These are phyloP conservation scores for Mentha longifolia DNA, from an alignment of 257 asterid genomes.

Conservation along the genomic window DNA sequence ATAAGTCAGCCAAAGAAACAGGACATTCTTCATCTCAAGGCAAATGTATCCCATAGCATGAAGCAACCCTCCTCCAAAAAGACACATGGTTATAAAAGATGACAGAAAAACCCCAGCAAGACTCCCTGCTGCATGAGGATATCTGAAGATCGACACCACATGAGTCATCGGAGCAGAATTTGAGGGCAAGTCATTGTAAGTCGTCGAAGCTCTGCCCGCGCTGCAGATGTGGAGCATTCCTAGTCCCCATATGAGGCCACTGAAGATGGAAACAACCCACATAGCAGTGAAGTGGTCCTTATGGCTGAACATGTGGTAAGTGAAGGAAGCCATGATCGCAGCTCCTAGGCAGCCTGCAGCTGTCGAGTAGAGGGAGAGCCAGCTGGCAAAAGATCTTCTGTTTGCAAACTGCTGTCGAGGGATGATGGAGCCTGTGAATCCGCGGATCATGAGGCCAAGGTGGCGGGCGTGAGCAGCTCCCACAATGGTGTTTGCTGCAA, in stretches of 20 bases:
- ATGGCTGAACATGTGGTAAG: slow-evolving; percentile 68
- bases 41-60: slow-evolving; percentile 70
- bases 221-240: slow-evolving; percentile 67
- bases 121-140: slow-evolving; percentile 85
- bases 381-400: slow-evolving; percentile 60
- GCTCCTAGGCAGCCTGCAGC: slow-evolving; percentile 84
- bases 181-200: slow-evolving; percentile 28
- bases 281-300: slow-evolving; percentile 68
- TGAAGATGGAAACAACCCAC: slow-evolving; percentile 89
- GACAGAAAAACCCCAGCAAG: slow-evolving; percentile 78
- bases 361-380: slow-evolving; percentile 75
- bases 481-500: slow-evolving; percentile 70
- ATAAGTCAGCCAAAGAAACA: slow-evolving; percentile 67
- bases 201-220: slow-evolving; percentile 42
- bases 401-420: slow-evolving; percentile 48
- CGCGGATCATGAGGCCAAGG: slow-evolving; percentile 78
- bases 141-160: slow-evolving; percentile 63
- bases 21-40: slow-evolving; percentile 40
- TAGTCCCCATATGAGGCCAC: slow-evolving; percentile 81
- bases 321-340: slow-evolving; percentile 68
- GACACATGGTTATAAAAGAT: slow-evolving; percentile 70
- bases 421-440: slow-evolving; percentile 62
- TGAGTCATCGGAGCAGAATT: slow-evolving; percentile 45
- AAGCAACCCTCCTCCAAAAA: slow-evolving; percentile 69
- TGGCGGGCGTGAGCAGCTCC: slow-evolving; percentile 72